Base-by-base conservation (phyloP, 2,329 filamentous ascomycete species). In the Diaporthe eres region DNA sequence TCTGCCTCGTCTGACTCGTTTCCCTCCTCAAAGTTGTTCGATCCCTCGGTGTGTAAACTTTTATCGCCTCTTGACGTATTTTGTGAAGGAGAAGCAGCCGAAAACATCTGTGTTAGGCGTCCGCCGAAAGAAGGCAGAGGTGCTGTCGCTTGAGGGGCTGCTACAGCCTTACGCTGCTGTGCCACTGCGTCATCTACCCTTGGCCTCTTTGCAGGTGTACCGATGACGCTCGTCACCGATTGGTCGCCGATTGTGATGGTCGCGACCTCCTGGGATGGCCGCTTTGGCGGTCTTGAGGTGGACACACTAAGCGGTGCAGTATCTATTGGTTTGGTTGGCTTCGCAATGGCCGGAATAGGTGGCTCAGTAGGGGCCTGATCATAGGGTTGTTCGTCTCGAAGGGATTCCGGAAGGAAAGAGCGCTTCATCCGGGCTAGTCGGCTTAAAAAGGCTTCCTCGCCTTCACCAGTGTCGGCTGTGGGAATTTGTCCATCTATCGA, bases 191-290 rank as follows among this genome's bases (percentile, higher is more conserved):
- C 83, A 25, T 86, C 85, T 57, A 84, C 83, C 63, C 85, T 84
- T 74, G 82, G 85, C 75, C 84, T 87, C 77, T 90, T 90, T 5
- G 86, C 81, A 68, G 89, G 86, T 68, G 87, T 89, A 1, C 93
- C 93, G 78, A 95, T 88, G 44, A 91, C 88, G 28, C 92, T 92
- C 0, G 90, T 93, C 7, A 92, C 88, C 0, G 92, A 94, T 61
- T 88, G 89, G 77, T 92, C 88, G 1, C 94, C 94, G 72, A 96
- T 91, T 0, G 93, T 95, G 65, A 96, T 94, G 2, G 93, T 94
- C 28, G 94, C 94, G 71, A 92, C 85, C 79, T 94, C 92, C 39
- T 88, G 85, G 1, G 90, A 88, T 2, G 89, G 85, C 47, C 93
- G 89, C 80, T 91, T 93, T 1, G 89, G 88, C 31, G 79, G 78